Conservation (phyloP, 495 filamentous ascomycete genomes). For the Daldinia loculata region DNA sequence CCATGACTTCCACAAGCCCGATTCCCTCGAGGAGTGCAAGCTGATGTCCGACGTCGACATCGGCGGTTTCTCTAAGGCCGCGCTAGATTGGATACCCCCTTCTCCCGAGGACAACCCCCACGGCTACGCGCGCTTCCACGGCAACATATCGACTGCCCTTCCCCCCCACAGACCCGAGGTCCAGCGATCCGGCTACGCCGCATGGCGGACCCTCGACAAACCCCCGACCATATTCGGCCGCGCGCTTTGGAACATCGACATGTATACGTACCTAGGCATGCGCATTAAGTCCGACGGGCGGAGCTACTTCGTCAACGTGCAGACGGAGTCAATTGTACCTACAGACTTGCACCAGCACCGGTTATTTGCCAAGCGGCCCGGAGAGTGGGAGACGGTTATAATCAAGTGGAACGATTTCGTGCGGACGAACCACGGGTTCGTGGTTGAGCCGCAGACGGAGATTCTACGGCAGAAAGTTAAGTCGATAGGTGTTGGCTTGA, state of each 20-base stretch:
- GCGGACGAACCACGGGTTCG: constrained; percentile 87
- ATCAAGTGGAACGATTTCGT: constrained; percentile 93
- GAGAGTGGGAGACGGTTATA: constrained; percentile 91
- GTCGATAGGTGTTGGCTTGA: constrained; percentile 86
- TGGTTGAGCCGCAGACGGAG: constrained; percentile 90
- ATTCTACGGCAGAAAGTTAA: constrained; percentile 83
- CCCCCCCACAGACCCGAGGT: constrained; percentile 76
- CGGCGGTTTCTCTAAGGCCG: constrained; percentile 80
- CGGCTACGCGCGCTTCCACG: constrained; percentile 78
- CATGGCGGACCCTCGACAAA: constrained; percentile 76
- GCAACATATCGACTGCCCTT: constrained; percentile 84
- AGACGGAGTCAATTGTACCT: constrained; percentile 89
- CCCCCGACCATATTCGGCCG: constrained; percentile 78
- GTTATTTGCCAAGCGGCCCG: constrained; percentile 79
- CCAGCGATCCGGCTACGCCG: constrained; percentile 83
- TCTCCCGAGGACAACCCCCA: constrained; percentile 48
- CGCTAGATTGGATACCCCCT: constrained; percentile 70
- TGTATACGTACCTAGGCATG: constrained; percentile 85
- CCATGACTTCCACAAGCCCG: constrained; percentile 70
- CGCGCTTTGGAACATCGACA: constrained; percentile 85
- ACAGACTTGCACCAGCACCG: constrained; percentile 97
- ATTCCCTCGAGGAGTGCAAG: constrained; percentile 73
- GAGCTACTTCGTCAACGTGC: constrained; percentile 93
- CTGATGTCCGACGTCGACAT: constrained; percentile 86
- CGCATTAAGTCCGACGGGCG: constrained; percentile 91